Conservation (phyloP, 2,329 filamentous ascomycete genomes). For the Monilinia polystroma region DNA sequence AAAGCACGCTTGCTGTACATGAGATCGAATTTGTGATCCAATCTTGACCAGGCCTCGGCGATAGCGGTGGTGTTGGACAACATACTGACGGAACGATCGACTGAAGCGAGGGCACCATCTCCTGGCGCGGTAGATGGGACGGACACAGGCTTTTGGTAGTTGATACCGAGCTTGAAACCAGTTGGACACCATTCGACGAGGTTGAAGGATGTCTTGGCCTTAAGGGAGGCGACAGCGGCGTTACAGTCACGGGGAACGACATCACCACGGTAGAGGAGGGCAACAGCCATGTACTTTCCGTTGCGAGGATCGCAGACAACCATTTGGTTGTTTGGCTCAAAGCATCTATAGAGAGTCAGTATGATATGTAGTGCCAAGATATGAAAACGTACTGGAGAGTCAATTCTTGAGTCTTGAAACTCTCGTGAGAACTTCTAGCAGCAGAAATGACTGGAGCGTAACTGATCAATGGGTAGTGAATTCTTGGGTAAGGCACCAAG, state of each 20-base stretch:
- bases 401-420: slow-evolving; percentile 63
- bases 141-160: slow-evolving; percentile 65
- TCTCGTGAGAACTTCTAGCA: slow-evolving; percentile 62
- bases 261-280: slow-evolving; percentile 65
- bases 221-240: slow-evolving; percentile 57
- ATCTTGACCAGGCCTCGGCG: slow-evolving; percentile 61
- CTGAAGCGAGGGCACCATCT: slow-evolving; percentile 51
- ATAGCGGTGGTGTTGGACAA: slow-evolving; percentile 67
- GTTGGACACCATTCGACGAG: slow-evolving; percentile 99
- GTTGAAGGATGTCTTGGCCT: slow-evolving; percentile 64
- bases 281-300: slow-evolving; percentile 69
- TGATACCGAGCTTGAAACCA: slow-evolving; percentile 99
- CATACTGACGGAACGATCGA: slow-evolving; percentile 59
- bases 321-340: slow-evolving; percentile 69
- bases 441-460: slow-evolving; percentile 63
- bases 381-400: slow-evolving; percentile 57
- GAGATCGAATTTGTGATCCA: slow-evolving; percentile 67
- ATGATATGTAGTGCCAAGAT: slow-evolving; percentile 6
- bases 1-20: slow-evolving; percentile 70
- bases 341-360: slow-evolving; percentile 45
- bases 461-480: slow-evolving; percentile 65
- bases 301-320: slow-evolving; percentile 63
- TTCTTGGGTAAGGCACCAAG: slow-evolving; percentile 65
- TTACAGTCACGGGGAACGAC: slow-evolving; percentile 62
- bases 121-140: slow-evolving; percentile 45